Evolutionary conservation across 2,329 filamentous ascomycete species (phyloP), one percentile per base, ranked within the genome.

Genomic region (Malbranchea cinnamomea): DNA sequence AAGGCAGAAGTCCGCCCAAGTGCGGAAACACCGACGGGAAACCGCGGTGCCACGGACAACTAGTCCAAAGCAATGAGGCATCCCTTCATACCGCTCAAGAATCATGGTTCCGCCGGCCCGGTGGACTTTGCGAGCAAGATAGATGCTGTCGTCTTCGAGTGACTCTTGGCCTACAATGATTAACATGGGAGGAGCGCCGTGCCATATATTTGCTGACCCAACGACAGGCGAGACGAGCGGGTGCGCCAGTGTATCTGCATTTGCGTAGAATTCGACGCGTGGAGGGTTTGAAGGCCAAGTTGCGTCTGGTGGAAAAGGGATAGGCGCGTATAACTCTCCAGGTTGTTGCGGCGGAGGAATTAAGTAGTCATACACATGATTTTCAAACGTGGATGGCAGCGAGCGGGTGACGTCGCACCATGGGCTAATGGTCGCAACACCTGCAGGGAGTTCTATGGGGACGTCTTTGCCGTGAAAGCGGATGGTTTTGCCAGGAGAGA

Each of bases 1-100:
- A 0, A 41, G 43, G 28, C 51, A 54, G 32, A 82, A 83, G 2
- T 48, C 51, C 0, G 67, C 54, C 66, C 72, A 71, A 3, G 57
- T 54, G 9, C 61, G 49, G 34, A 71, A 65, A 42, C 71, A 78
- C 27, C 65, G 59, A 40, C 46, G 54, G 2, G 65, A 54, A 17
- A 54, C 60, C 1, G 58, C 46, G 2, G 63, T 47, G 4, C 54
- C 51, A 2, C 60, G 51, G 32, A 81, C 53, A 1, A 80, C 38
- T 38, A 72, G 43, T 1, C 66, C 69, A 46, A 82, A 60, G 28
- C 57, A 59, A 35, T 62, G 59, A 6, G 59, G 59, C 53, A 60
- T 59, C 6, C 57, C 58, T 34, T 62, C 59, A 28, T 55, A 60
- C 26, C 53, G 51, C 26, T 60, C 52, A 4, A 57, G 46, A 3